These are phyloP conservation scores for Symbiodinium pilosum DNA, from an alignment of 73 alveolate species.

Conservation along the genomic window DNA sequence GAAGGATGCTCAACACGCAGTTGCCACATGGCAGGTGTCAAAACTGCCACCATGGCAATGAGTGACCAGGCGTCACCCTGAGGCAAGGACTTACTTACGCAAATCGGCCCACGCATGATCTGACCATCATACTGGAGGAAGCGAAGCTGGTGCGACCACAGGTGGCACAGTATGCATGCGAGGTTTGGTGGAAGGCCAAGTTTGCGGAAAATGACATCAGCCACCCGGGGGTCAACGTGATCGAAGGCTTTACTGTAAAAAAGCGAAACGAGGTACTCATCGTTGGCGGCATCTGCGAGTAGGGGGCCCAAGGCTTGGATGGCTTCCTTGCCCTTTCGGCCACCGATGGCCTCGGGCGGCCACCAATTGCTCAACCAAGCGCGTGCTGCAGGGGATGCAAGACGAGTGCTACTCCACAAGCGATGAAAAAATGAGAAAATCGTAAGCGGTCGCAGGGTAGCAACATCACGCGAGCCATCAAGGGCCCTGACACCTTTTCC, in stretches of 20 bases:
- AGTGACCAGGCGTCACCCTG: constrained; percentile 34
- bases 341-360: constrained; percentile 29
- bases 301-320: not conserved
- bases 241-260: constrained; percentile 22
- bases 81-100: not conserved
- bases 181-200: not conserved
- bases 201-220: not conserved
- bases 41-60: constrained; percentile 14
- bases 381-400: not conserved
- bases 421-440: not conserved
- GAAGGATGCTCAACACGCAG: not conserved
- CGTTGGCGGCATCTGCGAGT: not conserved
- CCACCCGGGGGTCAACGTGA: not conserved
- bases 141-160: not conserved
- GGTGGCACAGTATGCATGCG: not conserved
- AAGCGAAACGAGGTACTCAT: not conserved
- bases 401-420: not conserved
- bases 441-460: not conserved
- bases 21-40: constrained; percentile 63
- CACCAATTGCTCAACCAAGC: constrained; percentile 34
- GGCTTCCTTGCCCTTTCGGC: constrained; percentile 27
- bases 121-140: not conserved
- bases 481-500: not conserved
- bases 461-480: constrained; percentile 35
- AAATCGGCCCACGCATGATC: not conserved